Conservation (phyloP, 495 filamentous ascomycete genomes). For the Penicillium taxi region DNA sequence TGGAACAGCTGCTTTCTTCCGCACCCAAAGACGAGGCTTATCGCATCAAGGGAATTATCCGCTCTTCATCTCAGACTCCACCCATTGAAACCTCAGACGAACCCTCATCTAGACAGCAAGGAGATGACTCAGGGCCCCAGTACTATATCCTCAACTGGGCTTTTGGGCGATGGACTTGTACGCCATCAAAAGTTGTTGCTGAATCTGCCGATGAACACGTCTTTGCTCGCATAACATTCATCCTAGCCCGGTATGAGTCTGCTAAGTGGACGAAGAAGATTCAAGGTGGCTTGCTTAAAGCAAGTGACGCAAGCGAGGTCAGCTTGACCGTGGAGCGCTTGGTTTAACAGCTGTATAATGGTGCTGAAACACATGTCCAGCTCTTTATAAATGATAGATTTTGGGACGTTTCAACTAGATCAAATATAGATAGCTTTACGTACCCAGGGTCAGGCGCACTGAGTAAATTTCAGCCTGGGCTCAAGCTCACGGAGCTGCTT, state of each 20-base stretch:
- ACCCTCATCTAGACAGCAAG: conserved; percentile 9
- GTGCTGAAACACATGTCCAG: too few relatives aligned
- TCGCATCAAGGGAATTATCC: conserved; percentile 84
- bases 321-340: conserved; percentile 34
- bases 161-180: conserved; percentile 90
- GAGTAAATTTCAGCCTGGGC: too few relatives aligned
- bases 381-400: too few relatives aligned
- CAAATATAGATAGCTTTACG: too few relatives aligned
- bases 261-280: conserved; percentile 83
- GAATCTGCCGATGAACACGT: conserved; percentile 35
- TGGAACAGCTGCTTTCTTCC: conserved; percentile 56
- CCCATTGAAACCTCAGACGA: conserved; percentile 53
- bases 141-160: conserved; percentile 93
- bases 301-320: conserved; percentile 19
- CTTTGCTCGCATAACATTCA: conserved; percentile 69
- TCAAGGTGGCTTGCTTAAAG: conserved; percentile 53
- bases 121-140: conserved; percentile 7
- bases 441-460: too few relatives aligned
- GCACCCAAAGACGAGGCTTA: conserved; percentile 89
- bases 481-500: too few relatives aligned
- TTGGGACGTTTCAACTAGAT: too few relatives aligned
- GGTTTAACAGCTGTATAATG: conserved; percentile 20
- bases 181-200: conserved; percentile 43
- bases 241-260: conserved; percentile 77
- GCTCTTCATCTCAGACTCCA: conserved; percentile 38